Evolutionary conservation across 1,139 yeast species (phyloP).

Genomic region (Nadsonia commutata): DNA sequence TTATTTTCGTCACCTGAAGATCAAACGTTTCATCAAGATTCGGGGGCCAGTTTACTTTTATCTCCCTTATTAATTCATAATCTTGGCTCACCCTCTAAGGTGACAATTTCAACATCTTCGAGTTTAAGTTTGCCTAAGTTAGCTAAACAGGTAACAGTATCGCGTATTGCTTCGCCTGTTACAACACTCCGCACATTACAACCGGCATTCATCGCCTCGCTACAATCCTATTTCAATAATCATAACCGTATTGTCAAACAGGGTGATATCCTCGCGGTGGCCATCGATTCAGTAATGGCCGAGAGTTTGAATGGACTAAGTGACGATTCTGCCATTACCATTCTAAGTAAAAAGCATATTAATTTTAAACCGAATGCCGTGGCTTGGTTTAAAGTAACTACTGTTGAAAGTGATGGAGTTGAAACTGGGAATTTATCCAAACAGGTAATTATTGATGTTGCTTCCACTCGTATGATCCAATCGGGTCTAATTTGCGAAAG

Average conservation of each 20-base stretch:
- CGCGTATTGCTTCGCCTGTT: slow-evolving; percentile 57
- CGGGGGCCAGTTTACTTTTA: slow-evolving; percentile 28
- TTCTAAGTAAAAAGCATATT: slow-evolving; percentile 24
- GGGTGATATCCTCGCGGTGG: slow-evolving; percentile 62
- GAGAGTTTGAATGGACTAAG: slow-evolving; percentile 29
- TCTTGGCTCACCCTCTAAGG: slow-evolving; percentile 25
- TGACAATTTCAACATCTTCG: slow-evolving; percentile 18
- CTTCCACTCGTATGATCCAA: slow-evolving; percentile 51
- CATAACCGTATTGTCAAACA: slow-evolving; percentile 41
- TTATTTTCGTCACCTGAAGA: slow-evolving; percentile 55
- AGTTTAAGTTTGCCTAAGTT: slow-evolving; percentile 15
- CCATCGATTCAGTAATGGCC: slow-evolving; percentile 59
- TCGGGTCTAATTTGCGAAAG: slow-evolving; percentile 33
- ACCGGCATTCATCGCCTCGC: slow-evolving; percentile 45
- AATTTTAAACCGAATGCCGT: slow-evolving; percentile 55
- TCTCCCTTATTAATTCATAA: slow-evolving; percentile 56
- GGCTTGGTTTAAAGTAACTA: slow-evolving; percentile 65
- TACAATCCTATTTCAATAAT: slow-evolving; percentile 47
- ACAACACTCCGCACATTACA: slow-evolving; percentile 57
- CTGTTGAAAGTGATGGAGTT: slow-evolving; percentile 20
- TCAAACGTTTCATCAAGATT: slow-evolving; percentile 28
- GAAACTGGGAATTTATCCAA: slow-evolving; percentile 17
- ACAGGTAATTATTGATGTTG: slow-evolving; percentile 46
- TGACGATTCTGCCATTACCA: slow-evolving; percentile 13
- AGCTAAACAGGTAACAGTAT: slow-evolving; percentile 39